Percentiles rank a stretch among this genome's conserved stretches.
phyloP scores from a whole-genome alignment of 2,329 filamentous ascomycete genomes.

The Neofusicoccum sp. region DNA sequence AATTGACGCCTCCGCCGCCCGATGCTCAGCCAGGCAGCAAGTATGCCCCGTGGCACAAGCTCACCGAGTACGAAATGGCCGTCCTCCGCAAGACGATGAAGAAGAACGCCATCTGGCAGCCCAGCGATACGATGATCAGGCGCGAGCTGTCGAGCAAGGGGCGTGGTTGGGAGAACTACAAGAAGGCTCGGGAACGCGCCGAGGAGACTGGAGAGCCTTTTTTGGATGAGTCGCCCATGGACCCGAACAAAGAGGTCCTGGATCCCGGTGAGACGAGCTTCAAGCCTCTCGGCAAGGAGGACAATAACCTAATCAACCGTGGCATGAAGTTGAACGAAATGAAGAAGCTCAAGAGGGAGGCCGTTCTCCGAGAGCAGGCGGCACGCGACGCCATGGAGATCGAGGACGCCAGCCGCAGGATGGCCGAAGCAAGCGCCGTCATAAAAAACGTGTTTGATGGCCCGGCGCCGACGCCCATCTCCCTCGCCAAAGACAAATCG shows the following conservation, averaged over 20 bases:
- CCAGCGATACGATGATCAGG: slow-evolving; percentile 82
- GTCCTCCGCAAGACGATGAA: slow-evolving; percentile 82
- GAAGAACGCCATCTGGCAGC: slow-evolving; percentile 84
- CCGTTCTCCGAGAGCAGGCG: slow-evolving; percentile 52
- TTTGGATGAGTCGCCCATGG: slow-evolving; percentile 51
- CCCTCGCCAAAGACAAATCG: slow-evolving; percentile 14
- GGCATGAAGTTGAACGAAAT: slow-evolving; percentile 78
- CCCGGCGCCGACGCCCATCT: background rate
- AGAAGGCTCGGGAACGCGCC: slow-evolving; percentile 59
- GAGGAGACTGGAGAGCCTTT: slow-evolving; percentile 65
- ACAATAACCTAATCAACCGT: slow-evolving; percentile 65
- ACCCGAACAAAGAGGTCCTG: slow-evolving; percentile 40
- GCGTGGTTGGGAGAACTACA: slow-evolving; percentile 50
- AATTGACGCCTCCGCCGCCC: slow-evolving; percentile 58
- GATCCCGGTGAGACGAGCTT: slow-evolving; percentile 61
- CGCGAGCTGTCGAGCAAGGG: slow-evolving; percentile 71
- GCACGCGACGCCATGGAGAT: slow-evolving; percentile 38
- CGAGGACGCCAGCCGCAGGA: slow-evolving; percentile 34
- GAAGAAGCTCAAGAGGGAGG: slow-evolving; percentile 70
- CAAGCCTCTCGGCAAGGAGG: slow-evolving; percentile 56
- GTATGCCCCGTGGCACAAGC: slow-evolving; percentile 61
- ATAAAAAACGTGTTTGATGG: slow-evolving; percentile 19
- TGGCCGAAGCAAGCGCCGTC: slow-evolving; percentile 26
- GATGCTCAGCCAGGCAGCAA: slow-evolving; percentile 60
- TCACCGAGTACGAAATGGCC: slow-evolving; percentile 68